Percentiles rank a stretch among this genome's conserved stretches.
Evolutionary conservation across 306 rosid species (phyloP).

Genomic region (Prunus salicina): DNA sequence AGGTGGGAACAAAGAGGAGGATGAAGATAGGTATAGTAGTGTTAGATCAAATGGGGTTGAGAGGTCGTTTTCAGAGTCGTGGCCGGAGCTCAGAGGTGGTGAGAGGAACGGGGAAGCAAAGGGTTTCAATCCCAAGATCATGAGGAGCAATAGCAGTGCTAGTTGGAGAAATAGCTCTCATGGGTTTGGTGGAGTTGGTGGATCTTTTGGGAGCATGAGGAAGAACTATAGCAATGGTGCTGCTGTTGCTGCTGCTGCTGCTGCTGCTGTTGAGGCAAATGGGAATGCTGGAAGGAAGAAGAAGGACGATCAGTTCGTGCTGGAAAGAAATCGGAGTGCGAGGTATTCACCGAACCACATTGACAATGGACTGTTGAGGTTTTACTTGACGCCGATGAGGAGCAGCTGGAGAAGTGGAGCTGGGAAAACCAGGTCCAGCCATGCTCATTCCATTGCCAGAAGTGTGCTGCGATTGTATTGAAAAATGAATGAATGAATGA

Average conservation of each 20-base stretch:
- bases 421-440: conserved; percentile 69
- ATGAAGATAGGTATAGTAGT: conserved; percentile 58
- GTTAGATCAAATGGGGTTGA: conserved; percentile 62
- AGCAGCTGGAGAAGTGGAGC: conserved; percentile 67
- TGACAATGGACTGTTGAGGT: conserved; percentile 72
- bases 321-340: conserved; percentile 88
- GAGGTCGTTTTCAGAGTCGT: conserved; percentile 82
- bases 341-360: conserved; percentile 67
- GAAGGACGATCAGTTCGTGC: conserved; percentile 68
- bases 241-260: conserved; percentile 15
- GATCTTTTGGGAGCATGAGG: conserved; percentile 54
- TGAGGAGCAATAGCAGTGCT: conserved; percentile 85
- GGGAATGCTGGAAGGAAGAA: conserved; percentile 39
- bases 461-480: conserved; percentile 89
- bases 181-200: conserved; percentile 37
- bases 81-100: conserved; percentile 71
- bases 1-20: conserved; percentile 65
- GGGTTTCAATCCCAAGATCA: conserved; percentile 54
- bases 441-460: conserved; percentile 92
- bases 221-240: conserved; percentile 37
- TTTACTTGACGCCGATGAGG: conserved; percentile 76
- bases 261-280: conserved; percentile 36
- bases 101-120: conserved; percentile 52
- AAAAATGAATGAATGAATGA: conserved; percentile 18
- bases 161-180: conserved; percentile 79